A percentile compares a stretch with the other conserved stretches of the same genome.
Evolutionary conservation across 1,284 basidiomycete genomes (phyloP).

Genomic region (Phylloboletellus chloephorus): DNA sequence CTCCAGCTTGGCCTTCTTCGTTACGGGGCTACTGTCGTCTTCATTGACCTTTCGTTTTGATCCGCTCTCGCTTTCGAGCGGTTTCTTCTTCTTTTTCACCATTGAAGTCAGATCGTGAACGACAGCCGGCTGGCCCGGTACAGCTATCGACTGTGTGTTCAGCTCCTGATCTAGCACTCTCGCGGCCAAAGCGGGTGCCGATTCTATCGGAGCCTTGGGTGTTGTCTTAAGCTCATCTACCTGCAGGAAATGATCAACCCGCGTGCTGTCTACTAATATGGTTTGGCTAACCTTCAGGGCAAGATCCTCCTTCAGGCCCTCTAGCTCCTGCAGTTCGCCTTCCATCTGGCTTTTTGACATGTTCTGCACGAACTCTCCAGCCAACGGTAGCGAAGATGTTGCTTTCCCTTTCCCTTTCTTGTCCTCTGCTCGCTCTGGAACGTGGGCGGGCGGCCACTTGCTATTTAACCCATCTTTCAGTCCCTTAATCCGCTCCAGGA

Average conservation of each 20-base stretch:
- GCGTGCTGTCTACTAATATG: not conserved
- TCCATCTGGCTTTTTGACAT: slow-evolving; percentile 68
- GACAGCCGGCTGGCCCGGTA: slow-evolving; percentile 31
- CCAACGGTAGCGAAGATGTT: slow-evolving; percentile 37
- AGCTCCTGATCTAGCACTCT: slow-evolving; percentile 66
- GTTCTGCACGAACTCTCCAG: slow-evolving; percentile 50
- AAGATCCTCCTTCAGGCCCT: slow-evolving; percentile 72
- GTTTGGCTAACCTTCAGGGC: slow-evolving; percentile 61
- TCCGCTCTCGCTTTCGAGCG: slow-evolving; percentile 31
- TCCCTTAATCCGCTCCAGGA: slow-evolving; percentile 63
- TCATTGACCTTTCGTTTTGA: slow-evolving; percentile 69
- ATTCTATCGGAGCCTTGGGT: slow-evolving; percentile 54
- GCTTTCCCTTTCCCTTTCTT: slow-evolving; percentile 68
- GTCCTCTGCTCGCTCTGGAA: slow-evolving; percentile 20
- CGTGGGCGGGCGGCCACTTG: slow-evolving; percentile 27
- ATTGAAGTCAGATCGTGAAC: slow-evolving; percentile 80
- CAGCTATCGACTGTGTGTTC: slow-evolving; percentile 34
- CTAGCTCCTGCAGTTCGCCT: slow-evolving; percentile 71
- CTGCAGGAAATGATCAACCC: slow-evolving; percentile 34
- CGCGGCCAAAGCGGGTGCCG: slow-evolving; percentile 61
- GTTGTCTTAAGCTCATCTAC: slow-evolving; percentile 82
- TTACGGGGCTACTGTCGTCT: slow-evolving; percentile 43
- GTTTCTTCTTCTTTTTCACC: slow-evolving; percentile 79
- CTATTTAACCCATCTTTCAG: slow-evolving; percentile 51
- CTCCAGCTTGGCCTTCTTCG: slow-evolving; percentile 67